phyloP scores from a whole-genome alignment of 2,329 filamentous ascomycete species.

The Calonectria honghensis region DNA sequence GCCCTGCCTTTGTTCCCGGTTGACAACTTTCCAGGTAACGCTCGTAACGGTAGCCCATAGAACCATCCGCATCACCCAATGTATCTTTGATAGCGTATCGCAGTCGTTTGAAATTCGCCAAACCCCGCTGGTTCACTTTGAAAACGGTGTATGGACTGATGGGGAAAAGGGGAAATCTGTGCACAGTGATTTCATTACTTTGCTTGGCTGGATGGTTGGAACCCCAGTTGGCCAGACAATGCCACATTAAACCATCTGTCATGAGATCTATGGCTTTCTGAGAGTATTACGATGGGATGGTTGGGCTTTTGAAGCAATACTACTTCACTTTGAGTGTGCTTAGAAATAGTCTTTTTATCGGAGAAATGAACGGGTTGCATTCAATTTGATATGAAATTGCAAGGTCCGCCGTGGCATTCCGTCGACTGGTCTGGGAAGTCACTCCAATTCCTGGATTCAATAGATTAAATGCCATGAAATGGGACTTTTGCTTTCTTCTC shows the following conservation, averaged over 20 bases:
- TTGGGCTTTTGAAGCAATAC: not conserved
- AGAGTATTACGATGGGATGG: no score
- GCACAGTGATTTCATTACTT: not conserved
- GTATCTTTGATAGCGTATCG: not conserved
- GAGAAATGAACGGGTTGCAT: no score
- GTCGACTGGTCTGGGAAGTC: no score
- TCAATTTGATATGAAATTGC: no score
- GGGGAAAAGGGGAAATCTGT: not conserved
- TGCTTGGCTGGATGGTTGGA: slow-evolving; percentile 14
- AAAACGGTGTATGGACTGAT: not conserved
- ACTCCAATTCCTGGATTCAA: no score
- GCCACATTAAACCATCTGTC: not conserved
- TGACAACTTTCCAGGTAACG: not conserved
- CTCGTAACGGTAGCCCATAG: not conserved
- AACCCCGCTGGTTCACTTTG: not conserved
- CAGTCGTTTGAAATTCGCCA: slow-evolving; percentile 10
- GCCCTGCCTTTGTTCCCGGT: not conserved
- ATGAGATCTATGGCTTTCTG: not conserved
- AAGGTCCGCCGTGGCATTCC: no score
- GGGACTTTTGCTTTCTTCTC: no score
- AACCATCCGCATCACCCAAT: slow-evolving; percentile 19
- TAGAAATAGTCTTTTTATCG: not conserved
- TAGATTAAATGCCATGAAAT: no score
- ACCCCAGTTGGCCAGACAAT: not conserved
- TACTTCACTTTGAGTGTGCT: not conserved